phyloP scores from a whole-genome alignment of 441 rosid genomes.

The Metrosideros polymorpha region DNA sequence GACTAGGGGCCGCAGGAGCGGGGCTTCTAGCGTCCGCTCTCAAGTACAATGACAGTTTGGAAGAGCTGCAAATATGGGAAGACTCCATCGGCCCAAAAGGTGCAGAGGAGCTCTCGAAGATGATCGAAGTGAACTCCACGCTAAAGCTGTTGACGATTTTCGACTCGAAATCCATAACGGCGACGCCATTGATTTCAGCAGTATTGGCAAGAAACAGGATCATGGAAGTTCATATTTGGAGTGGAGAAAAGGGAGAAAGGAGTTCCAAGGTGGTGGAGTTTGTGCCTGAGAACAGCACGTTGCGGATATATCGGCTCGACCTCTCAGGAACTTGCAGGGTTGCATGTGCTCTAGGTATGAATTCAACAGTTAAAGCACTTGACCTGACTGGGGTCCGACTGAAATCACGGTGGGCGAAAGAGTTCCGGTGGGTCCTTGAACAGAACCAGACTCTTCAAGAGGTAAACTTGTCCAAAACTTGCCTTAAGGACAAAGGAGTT shows the following conservation, averaged over 20 bases:
- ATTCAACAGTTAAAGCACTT: constrained; percentile 63
- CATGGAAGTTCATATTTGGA: constrained; percentile 88
- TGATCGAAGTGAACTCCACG: constrained; percentile 83
- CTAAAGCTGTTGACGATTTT: constrained; percentile 66
- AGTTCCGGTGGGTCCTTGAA: constrained; percentile 75
- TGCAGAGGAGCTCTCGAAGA: constrained; percentile 89
- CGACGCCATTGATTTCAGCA: constrained; percentile 76
- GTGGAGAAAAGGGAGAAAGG: constrained; percentile 44
- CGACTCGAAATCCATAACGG: constrained; percentile 56
- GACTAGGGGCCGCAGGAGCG: constrained; percentile 56
- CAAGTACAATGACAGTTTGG: constrained; percentile 52
- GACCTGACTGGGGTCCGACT: constrained; percentile 74
- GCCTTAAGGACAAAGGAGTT: constrained; percentile 80
- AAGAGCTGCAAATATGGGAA: constrained; percentile 93
- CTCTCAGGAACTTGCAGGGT: constrained; percentile 73
- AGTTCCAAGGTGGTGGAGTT: constrained; percentile 78
- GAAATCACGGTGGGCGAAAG: constrained; percentile 79
- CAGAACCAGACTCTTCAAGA: constrained; percentile 68
- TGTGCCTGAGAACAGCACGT: constrained; percentile 52
- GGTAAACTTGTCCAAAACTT: constrained; percentile 61
- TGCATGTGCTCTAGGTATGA: constrained; percentile 72
- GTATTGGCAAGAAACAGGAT: constrained; percentile 73
- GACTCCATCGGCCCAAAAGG: constrained; percentile 83
- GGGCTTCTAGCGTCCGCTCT: constrained; percentile 57
- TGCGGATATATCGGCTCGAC: constrained; percentile 59